Base-by-base conservation (phyloP, 2,329 filamentous ascomycete species). In the Exophiala viscosa region DNA sequence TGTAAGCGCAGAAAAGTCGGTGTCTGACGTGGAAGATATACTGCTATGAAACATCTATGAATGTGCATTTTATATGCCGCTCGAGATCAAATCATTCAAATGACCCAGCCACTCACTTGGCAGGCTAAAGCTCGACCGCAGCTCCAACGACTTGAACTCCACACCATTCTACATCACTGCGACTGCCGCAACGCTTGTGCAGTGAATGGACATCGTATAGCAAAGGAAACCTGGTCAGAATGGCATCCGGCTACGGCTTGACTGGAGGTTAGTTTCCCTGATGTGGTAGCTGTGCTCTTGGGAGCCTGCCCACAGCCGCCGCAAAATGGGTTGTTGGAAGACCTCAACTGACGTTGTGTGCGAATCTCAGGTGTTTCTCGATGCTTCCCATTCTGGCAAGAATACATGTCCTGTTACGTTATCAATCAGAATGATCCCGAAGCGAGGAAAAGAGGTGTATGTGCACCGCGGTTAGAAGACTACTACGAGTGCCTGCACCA, bases 381-480 rank as follows among this genome's bases (percentile, higher is more conserved):
- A 73, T 99, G 93, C 84, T 97, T 96, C 79, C 89, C 91, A 69
- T 99, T 96, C 83, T 99, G 93, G 93, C 93, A 99, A 77, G 93
- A 99, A 76, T 85, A 97, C 62, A 87, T 99, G 70, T 90, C 90
- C 66, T 99, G 93, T 83, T 99, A 99, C 73, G 90, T 96, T 57
- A 85, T 96, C 69, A 97, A 97, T 77, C 90, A 90, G 50, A 82
- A 80, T 61, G 77, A 86, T 60, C 87, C 92, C 50, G 87, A 91
- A 67, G 79, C 83, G 62, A 82, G 84, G 13, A 89, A 89, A 63
- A 93, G 91, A 77, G 87, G 85, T 73, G 95, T 95, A 76, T 99
- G 95, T 71, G 76, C 80, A 14, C 86, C 88, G 13, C 82, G 84
- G 3, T 79, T 97, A 62, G 93, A 99, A 71, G 93, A 99, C 71